Percentiles rank a stretch among this genome's conserved stretches.
Evolutionary conservation across 208 protist species (phyloP).

Genomic region (Herpetomonas tarakana): DNA sequence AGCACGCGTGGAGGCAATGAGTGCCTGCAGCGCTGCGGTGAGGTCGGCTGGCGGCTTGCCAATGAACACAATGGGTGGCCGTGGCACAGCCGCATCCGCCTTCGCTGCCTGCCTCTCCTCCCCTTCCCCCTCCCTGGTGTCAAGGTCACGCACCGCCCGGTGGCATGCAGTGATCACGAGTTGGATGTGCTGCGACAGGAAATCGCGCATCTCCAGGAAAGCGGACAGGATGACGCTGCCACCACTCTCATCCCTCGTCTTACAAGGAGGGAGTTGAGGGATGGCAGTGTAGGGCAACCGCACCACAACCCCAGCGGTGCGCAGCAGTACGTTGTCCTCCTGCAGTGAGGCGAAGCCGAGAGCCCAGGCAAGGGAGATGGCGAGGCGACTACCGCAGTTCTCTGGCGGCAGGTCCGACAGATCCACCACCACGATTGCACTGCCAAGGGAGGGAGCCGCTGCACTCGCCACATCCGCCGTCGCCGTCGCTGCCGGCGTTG

Average conservation of each 20-base stretch:
- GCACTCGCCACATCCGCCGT: neutral
- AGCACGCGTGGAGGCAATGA: neutral
- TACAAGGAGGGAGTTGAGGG: constrained; percentile 18
- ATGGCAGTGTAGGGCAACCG: constrained; percentile 50
- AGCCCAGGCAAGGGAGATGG: constrained; percentile 55
- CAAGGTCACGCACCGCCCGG: neutral
- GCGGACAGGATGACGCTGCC: no score
- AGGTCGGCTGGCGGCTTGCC: neutral
- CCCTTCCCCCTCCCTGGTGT: no score
- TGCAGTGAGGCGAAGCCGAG: constrained; percentile 49
- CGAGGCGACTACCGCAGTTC: constrained; percentile 19
- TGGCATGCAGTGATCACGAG: neutral
- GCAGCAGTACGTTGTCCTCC: constrained; percentile 25
- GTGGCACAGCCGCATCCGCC: neutral
- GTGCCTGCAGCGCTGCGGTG: neutral
- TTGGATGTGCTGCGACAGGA: neutral
- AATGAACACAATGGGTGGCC: neutral
- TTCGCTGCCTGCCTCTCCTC: neutral
- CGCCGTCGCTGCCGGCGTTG: no score
- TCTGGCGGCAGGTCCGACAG: constrained; percentile 27
- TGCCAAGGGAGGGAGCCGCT: neutral
- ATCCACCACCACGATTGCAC: constrained; percentile 53
- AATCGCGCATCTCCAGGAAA: neutral
- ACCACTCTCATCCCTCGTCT: no score
- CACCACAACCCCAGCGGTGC: constrained; percentile 39